Conservation (phyloP, 345 rosid species). For the Eucalyptus fibrosa region DNA sequence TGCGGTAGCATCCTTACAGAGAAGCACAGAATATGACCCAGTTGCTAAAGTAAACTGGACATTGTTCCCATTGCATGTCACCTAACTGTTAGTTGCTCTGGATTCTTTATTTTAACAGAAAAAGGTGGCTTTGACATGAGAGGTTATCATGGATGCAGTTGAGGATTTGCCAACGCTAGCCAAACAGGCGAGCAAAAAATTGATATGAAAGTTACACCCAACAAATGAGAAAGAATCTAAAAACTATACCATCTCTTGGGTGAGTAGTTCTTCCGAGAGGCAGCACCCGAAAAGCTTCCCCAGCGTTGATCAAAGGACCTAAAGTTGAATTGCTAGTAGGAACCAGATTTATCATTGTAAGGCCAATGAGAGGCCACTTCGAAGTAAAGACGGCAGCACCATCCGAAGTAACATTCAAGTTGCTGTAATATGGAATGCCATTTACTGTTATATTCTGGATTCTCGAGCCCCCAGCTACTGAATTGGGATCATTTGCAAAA, state of each 20-base stretch:
- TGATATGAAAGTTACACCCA: background rate
- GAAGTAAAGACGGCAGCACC: conserved; percentile 51
- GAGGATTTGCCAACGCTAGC: background rate
- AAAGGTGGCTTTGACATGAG: background rate
- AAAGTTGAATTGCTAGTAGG: conserved; percentile 40
- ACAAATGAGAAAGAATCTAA: background rate
- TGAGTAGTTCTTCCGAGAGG: conserved; percentile 52
- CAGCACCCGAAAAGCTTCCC: conserved; percentile 57
- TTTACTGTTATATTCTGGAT: conserved; percentile 43
- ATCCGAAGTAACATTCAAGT: conserved; percentile 40
- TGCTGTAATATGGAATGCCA: conserved; percentile 40
- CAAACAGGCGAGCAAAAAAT: background rate
- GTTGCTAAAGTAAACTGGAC: background rate
- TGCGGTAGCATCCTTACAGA: background rate
- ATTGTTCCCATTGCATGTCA: background rate
- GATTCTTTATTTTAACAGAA: background rate
- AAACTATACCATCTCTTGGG: conserved; percentile 67
- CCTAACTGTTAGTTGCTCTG: background rate
- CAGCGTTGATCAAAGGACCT: conserved; percentile 67
- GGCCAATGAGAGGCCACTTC: conserved; percentile 66
- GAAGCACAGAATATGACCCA: background rate
- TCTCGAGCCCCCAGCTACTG: conserved; percentile 20
- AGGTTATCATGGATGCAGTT: background rate
- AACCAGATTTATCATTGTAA: conserved; percentile 35
- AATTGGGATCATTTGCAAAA: conserved; percentile 51